Conservation (phyloP, 2,329 filamentous ascomycete species). For the Neonectria faginata region DNA sequence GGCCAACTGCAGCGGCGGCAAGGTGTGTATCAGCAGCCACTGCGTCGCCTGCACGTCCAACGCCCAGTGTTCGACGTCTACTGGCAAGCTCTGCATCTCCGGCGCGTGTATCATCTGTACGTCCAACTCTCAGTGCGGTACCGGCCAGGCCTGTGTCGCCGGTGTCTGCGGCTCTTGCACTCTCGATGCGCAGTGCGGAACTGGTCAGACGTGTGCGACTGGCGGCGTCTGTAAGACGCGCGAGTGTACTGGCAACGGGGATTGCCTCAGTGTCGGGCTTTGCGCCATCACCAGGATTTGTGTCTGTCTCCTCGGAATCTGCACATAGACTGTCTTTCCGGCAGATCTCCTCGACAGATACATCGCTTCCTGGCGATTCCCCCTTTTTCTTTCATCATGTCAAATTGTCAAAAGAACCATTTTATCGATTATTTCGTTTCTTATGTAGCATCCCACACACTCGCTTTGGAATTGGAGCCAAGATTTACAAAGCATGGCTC, state of each 20-base stretch:
- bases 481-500: not conserved
- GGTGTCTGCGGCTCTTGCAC: not conserved
- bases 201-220: not conserved
- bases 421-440: not conserved
- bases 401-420: not conserved
- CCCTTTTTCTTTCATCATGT: not conserved
- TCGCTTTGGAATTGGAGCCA: not conserved
- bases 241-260: not conserved
- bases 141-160: slow-evolving; percentile 5
- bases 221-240: not conserved
- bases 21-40: not conserved
- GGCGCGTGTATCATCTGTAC: slow-evolving; percentile 22
- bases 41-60: slow-evolving; percentile 19
- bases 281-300: slow-evolving; percentile 4
- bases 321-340: not conserved
- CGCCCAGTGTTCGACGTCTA: slow-evolving; percentile 18
- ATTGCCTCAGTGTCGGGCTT: slow-evolving; percentile 2
- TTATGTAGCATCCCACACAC: not conserved
- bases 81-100: slow-evolving; percentile 23
- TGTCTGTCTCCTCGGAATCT: slow-evolving; percentile 11
- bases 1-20: not conserved
- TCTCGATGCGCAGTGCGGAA: not conserved
- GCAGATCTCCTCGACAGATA: not conserved
- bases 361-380: not conserved
- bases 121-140: slow-evolving; percentile 17